A percentile compares a stretch with the other conserved stretches of the same genome.
Evolutionary conservation across 495 filamentous ascomycete species (phyloP).

Genomic region (Penicillium macrosclerotiorum): DNA sequence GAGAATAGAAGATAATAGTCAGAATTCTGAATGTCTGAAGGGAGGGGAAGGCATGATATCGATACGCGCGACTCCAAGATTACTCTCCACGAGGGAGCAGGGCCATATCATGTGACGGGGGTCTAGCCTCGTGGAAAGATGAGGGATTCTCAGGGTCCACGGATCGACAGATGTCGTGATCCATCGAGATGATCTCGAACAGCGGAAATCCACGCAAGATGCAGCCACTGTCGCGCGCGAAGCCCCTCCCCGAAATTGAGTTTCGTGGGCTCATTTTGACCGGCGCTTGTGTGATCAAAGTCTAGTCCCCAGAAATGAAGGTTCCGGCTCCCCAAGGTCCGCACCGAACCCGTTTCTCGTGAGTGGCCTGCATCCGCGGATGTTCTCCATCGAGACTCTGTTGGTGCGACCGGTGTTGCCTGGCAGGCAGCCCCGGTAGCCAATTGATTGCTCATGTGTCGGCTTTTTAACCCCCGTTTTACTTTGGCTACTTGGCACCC

Average conservation of each 20-base stretch:
- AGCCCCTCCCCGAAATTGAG: background rate
- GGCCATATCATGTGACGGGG: too few species aligned
- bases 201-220: background rate
- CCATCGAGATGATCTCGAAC: background rate
- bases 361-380: background rate
- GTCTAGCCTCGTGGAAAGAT: background rate
- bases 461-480: slow-evolving; percentile 16
- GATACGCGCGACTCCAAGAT: too few species aligned
- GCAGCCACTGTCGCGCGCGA: background rate
- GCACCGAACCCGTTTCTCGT: background rate
- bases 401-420: background rate
- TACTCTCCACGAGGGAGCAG: too few species aligned
- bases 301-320: background rate
- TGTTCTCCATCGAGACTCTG: slow-evolving; percentile 1
- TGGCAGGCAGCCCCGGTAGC: background rate
- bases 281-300: slow-evolving; percentile 9
- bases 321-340: background rate
- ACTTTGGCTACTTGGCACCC: slow-evolving; percentile 3
- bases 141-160: background rate
- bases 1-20: too few species aligned
- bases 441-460: slow-evolving; percentile 14
- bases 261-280: slow-evolving; percentile 8
- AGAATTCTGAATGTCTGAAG: too few species aligned
- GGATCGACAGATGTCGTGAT: background rate
- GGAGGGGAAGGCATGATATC: too few species aligned